Base-by-base conservation (phyloP, 331 rosid species). In the Rosa hybrid region DNA sequence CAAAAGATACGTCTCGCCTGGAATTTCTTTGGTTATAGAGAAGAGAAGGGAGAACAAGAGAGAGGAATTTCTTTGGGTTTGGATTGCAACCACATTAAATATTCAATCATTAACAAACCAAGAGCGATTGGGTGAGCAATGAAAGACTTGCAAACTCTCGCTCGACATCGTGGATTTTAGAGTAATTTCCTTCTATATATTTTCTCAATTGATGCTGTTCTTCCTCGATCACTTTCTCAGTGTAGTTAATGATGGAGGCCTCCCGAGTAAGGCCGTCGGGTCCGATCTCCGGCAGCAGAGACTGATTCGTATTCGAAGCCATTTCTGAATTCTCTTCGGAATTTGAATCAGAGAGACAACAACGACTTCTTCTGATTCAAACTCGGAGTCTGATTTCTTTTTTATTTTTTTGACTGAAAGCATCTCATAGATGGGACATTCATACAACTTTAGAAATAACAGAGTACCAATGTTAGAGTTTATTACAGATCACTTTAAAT, bases 91-190 rank as follows among this genome's bases (percentile, higher is more conserved):
- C 38, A 34, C 38, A 34, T 34, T 34, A 34, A 34, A 34, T 34
- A 3, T 34, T 34, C 38, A 34, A 34, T 34, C 4, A 34, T 34
- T 34, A 34, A 34, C 38, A 34, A 34, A 3, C 38, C 38, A 34
- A 34, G 38, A 34, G 3, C 0, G 4, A 34, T 34, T 34, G 38
- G 38, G 38, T 34, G 38, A 34, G 38, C 0, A 34, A 34, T 2
- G 90, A 65, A 84, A 94, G 98, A 77, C 81, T 88, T 74, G 88
- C 85, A 79, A 94, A 90, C 79, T 92, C 93, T 51, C 97, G 90
- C 80, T 94, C 98, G 23, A 94, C 98, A 86, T 91, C 90, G 9
- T 96, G 98, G 42, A 92, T 94, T 87, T 92, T 94, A 50, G 98
- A 84, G 78, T 92, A 94, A 79, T 94, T 94, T 81, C 92, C 98